Conservation (phyloP, 192 early-diverging fungal species). For the Podila epigama region DNA sequence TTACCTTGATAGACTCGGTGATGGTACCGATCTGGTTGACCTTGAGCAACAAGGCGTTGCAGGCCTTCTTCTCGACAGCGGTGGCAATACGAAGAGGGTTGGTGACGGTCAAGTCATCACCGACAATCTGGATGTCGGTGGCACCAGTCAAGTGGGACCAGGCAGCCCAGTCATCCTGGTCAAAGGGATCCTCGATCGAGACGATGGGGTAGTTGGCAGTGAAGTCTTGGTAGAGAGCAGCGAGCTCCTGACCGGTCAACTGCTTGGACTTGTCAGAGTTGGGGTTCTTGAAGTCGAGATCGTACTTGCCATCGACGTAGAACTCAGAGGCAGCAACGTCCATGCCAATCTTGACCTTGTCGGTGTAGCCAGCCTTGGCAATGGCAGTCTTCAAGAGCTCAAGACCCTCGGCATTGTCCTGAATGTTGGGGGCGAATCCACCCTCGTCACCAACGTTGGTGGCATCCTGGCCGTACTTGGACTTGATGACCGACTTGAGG, state of each 20-base stretch:
- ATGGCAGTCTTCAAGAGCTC: conserved; percentile 91
- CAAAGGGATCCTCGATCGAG: conserved; percentile 99
- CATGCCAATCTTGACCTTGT: conserved; percentile 97
- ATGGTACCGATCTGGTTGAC: conserved; percentile 99
- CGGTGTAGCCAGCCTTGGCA: conserved; percentile 93
- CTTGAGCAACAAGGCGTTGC: conserved; percentile 95
- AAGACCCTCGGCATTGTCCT: conserved; percentile 95
- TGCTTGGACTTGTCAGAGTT: conserved; percentile 78
- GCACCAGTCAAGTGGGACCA: conserved; percentile 79
- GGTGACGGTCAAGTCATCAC: conserved; percentile 98
- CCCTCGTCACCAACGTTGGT: conserved; percentile 99
- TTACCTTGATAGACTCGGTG: conserved; percentile 86
- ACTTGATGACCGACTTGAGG: conserved; percentile 97
- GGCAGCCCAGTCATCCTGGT: conserved; percentile 98
- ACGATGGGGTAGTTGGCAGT: conserved; percentile 88
- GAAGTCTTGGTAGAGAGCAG: conserved; percentile 85
- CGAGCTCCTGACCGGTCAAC: conserved; percentile 80
- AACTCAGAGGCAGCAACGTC: conserved; percentile 99
- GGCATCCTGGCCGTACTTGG: conserved; percentile 98
- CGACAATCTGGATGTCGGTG: conserved; percentile 88
- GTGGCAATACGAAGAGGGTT: conserved; percentile 92
- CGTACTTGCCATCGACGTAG: conserved; percentile 97
- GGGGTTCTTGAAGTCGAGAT: conserved; percentile 97
- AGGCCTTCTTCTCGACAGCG: conserved; percentile 93
- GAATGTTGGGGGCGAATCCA: conserved; percentile 99